Percentiles rank a stretch among this genome's conserved stretches.
Evolutionary conservation across 2,329 filamentous ascomycete genomes (phyloP).

Genomic region (Alternaria ventricosa): DNA sequence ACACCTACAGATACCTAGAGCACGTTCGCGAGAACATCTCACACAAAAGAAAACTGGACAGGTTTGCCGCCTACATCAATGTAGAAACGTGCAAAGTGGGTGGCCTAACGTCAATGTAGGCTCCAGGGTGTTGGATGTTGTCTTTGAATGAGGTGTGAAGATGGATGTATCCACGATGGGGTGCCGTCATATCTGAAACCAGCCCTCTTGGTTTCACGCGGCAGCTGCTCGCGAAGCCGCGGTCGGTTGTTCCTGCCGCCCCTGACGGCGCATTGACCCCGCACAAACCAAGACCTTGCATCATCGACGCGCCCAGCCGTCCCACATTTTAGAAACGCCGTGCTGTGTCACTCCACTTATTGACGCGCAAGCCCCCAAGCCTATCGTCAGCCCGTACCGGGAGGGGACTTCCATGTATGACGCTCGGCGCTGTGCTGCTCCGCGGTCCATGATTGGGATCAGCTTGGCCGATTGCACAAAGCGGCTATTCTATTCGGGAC

Average conservation of each 20-base stretch:
- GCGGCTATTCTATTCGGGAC: constrained; percentile 4
- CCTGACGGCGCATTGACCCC: constrained; percentile 1
- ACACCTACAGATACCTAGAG: background rate
- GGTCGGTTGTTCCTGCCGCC: background rate
- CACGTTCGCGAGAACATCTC: background rate
- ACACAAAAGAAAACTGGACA: background rate
- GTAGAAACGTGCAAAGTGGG: background rate
- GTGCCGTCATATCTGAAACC: background rate
- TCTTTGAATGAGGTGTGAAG: background rate
- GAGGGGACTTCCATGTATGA: background rate
- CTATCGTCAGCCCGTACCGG: constrained; percentile 3
- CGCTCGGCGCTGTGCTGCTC: background rate
- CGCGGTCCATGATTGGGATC: constrained; percentile 6
- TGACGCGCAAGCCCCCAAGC: constrained; percentile 12
- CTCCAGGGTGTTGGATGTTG: background rate
- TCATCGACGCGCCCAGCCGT: background rate
- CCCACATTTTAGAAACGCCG: constrained; percentile 10
- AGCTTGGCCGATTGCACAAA: background rate
- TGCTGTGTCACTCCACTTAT: constrained; percentile 9
- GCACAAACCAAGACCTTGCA: background rate
- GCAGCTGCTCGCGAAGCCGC: background rate
- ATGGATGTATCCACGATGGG: background rate
- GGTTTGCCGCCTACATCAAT: background rate
- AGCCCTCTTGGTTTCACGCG: background rate
- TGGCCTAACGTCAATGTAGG: background rate